These are phyloP conservation scores for Aspergillus pseudotamarii DNA, from an alignment of 2,329 filamentous ascomycete genomes.

Conservation along the genomic window DNA sequence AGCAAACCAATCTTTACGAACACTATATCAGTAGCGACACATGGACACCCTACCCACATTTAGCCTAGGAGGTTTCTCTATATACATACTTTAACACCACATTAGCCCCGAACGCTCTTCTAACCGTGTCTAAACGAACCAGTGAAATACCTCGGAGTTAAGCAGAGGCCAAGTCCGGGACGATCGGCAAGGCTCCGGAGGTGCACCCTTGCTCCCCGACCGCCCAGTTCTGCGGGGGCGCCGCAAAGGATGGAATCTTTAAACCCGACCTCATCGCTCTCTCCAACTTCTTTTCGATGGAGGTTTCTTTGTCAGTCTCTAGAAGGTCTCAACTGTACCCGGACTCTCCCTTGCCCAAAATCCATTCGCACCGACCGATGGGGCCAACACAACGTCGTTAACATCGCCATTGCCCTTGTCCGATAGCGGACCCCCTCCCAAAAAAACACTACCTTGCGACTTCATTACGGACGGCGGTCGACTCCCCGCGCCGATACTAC, in stretches of 20 bases:
- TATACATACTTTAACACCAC: too few species aligned
- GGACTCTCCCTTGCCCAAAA: background rate
- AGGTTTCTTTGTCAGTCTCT: background rate
- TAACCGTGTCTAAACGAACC: background rate
- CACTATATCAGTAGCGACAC: accelerated
- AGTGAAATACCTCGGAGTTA: background rate
- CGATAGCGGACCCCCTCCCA: constrained; percentile 6
- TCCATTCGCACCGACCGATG: background rate
- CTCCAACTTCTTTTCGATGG: constrained; percentile 5
- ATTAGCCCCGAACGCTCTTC: too few species aligned
- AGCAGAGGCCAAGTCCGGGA: background rate
- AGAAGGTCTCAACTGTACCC: background rate
- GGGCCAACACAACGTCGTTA: background rate
- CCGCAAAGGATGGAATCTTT: constrained; percentile 6
- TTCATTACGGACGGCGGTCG: background rate
- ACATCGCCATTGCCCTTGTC: background rate
- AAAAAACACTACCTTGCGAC: background rate
- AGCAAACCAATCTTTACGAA: background rate
- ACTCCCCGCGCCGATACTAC: background rate
- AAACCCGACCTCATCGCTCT: background rate
- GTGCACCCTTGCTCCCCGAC: constrained; percentile 6
- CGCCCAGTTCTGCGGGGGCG: constrained; percentile 11
- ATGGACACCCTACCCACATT: background rate
- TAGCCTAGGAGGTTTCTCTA: background rate
- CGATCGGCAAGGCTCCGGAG: constrained; percentile 6